Percentiles rank a stretch among this genome's conserved stretches.
These are phyloP conservation scores for Xylaria venustula DNA, from an alignment of 495 filamentous ascomycete species.

Conservation along the genomic window DNA sequence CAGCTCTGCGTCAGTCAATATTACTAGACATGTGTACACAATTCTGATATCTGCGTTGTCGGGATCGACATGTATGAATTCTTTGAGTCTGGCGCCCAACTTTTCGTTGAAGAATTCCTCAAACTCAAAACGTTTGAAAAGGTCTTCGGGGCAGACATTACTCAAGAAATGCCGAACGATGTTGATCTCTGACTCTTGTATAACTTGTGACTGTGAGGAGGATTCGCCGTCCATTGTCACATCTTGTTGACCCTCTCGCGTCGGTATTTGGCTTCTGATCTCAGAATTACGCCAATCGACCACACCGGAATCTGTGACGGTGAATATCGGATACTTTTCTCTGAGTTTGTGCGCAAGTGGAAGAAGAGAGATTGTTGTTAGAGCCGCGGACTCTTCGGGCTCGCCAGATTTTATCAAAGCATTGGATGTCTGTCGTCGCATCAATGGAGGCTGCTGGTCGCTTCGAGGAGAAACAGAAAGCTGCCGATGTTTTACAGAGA, in stretches of 20 bases:
- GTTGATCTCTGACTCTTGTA: conserved; percentile 36
- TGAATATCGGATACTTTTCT: conserved; percentile 37
- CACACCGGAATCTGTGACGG: conserved; percentile 25
- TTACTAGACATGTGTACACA: conserved; percentile 26
- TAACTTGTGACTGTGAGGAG: conserved; percentile 19
- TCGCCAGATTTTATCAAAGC: neutral
- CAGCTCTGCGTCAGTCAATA: conserved; percentile 21
- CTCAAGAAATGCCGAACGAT: conserved; percentile 37
- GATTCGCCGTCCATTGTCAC: neutral
- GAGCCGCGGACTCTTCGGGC: conserved; percentile 1
- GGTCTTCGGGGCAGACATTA: conserved; percentile 32
- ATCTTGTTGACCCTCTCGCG: conserved; percentile 11
- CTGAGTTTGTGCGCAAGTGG: conserved; percentile 35
- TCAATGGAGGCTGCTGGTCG: neutral
- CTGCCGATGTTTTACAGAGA: conserved; percentile 24
- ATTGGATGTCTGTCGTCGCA: neutral
- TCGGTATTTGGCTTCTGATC: conserved; percentile 19
- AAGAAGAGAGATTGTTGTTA: conserved; percentile 30
- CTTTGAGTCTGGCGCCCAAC: conserved; percentile 25
- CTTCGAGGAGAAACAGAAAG: neutral
- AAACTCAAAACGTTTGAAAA: conserved; percentile 36
- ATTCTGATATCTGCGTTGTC: conserved; percentile 31
- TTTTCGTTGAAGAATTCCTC: conserved; percentile 37
- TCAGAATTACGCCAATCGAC: conserved; percentile 27
- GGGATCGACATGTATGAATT: conserved; percentile 28